Base-by-base conservation (phyloP, 306 rosid species). In the Carpinus fangiana region DNA sequence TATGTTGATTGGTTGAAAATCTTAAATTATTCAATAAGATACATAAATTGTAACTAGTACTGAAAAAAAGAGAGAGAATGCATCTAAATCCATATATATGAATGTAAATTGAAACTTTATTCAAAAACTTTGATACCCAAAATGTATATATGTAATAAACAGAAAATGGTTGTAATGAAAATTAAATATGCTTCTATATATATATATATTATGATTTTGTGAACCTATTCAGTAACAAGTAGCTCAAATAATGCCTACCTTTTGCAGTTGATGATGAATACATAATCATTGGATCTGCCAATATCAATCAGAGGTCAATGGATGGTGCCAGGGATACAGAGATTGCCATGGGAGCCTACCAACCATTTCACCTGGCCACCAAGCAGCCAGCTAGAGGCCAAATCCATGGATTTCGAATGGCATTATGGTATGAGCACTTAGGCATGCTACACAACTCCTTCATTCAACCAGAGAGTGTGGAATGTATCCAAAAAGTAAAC, bases 251-350 rank as follows among this genome's bases (percentile, higher is more conserved):
- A 43, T 54, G 43, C 12, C 14, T 53, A 18, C 14, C 12, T 48
- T 66, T 14, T 76, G 50, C 83, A 88, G 91, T 88, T 75, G 89
- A 88, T 36, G 89, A 88, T 54, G 89, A 88, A 28, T 88, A 85
- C 81, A 81, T 88, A 69, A 85, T 88, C 54, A 71, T 83, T 21
- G 90, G 88, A 76, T 87, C 88, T 0, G 87, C 90, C 17, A 87
- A 87, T 83, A 84, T 87, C 67, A 87, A 87, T 54, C 90, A 87
- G 55, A 80, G 90, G 57, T 87, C 90, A 28, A 87, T 87, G 88
- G 88, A 87, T 69, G 90, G 90, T 8, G 83, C 79, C 1, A 64
- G 90, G 73, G 90, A 87, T 55, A 48, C 90, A 0, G 90, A 87
- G 82, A 87, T 87, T 34, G 88, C 86, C 47, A 86, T 88, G 88